phyloP scores from a whole-genome alignment of 2,329 filamentous ascomycete genomes.

The Daldinia sp. region DNA sequence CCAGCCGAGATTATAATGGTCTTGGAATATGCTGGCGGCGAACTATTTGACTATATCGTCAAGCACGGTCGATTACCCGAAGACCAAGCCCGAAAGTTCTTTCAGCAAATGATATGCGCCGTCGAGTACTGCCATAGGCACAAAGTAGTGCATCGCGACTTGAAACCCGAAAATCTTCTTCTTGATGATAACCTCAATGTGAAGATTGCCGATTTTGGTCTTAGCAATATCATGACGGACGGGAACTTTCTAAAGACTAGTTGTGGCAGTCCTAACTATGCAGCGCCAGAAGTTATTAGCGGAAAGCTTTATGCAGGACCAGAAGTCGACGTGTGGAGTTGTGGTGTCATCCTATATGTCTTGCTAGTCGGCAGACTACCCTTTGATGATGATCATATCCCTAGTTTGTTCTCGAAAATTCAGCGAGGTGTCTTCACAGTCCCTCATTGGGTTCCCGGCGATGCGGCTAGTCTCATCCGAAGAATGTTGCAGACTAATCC shows the following conservation, averaged over 20 bases:
- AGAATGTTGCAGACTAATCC: conserved; percentile 96
- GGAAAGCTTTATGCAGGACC: conserved; percentile 97
- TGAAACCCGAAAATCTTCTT: conserved; percentile 96
- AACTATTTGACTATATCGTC: conserved; percentile 98
- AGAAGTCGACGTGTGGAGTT: conserved; percentile 98
- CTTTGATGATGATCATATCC: conserved; percentile 98
- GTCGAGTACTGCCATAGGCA: conserved; percentile 99
- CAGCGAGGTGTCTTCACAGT: conserved; percentile 92
- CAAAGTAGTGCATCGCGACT: conserved; percentile 97
- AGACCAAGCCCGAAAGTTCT: conserved; percentile 93
- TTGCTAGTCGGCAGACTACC: conserved; percentile 83
- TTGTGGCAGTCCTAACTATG: conserved; percentile 97
- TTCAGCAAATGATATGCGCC: conserved; percentile 98
- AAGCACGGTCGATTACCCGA: conserved; percentile 92
- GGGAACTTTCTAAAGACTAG: conserved; percentile 99
- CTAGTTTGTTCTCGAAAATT: conserved; percentile 97
- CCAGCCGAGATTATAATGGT: conserved; percentile 98
- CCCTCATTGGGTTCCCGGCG: conserved; percentile 87
- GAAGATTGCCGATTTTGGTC: conserved; percentile 98
- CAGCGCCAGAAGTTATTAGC: conserved; percentile 95
- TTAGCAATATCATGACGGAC: conserved; percentile 99
- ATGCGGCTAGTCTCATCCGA: conserved; percentile 83
- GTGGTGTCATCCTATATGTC: conserved; percentile 89
- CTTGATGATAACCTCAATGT: conserved; percentile 96
- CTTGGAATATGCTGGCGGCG: conserved; percentile 93